Percentiles rank a stretch among this genome's conserved stretches.
These are phyloP conservation scores for Hortiboletus flavorubellus DNA, from an alignment of 768 basidiomycete genomes.

Conservation along the genomic window DNA sequence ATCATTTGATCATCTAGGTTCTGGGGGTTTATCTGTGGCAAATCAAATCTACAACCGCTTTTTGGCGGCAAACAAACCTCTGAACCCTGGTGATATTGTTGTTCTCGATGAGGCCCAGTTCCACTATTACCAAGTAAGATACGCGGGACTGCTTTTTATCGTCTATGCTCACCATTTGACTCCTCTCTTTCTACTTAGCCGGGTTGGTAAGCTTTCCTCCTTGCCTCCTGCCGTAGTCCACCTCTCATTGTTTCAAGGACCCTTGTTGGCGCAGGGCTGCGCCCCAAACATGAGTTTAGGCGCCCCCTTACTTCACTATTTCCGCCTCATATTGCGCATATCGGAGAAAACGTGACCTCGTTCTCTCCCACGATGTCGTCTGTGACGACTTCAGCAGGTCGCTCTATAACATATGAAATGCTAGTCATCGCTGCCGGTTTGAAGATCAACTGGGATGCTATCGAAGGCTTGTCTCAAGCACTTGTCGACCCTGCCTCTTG, in stretches of 20 bases:
- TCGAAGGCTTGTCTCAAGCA: slow-evolving; percentile 71
- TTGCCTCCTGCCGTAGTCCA: not conserved
- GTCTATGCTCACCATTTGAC: not conserved
- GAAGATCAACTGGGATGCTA: slow-evolving; percentile 77
- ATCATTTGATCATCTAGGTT: slow-evolving; percentile 46
- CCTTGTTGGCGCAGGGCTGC: slow-evolving; percentile 86
- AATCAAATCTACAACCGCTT: slow-evolving; percentile 87
- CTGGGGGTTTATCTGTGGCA: slow-evolving; percentile 77
- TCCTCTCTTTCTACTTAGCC: slow-evolving; percentile 46
- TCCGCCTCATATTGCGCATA: slow-evolving; percentile 67
- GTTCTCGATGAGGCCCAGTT: slow-evolving; percentile 79
- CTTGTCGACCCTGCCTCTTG: slow-evolving; percentile 73
- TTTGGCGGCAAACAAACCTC: slow-evolving; percentile 58
- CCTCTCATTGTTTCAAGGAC: slow-evolving; percentile 54
- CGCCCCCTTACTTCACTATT: slow-evolving; percentile 67
- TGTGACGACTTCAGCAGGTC: slow-evolving; percentile 68
- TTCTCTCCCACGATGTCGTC: slow-evolving; percentile 77
- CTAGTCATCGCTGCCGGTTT: slow-evolving; percentile 89
- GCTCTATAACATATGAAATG: slow-evolving; percentile 73
- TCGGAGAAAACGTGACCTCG: slow-evolving; percentile 63
- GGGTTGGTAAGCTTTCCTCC: slow-evolving; percentile 67
- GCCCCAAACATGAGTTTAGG: slow-evolving; percentile 63
- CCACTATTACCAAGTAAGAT: slow-evolving; percentile 81
- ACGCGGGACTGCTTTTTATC: not conserved
- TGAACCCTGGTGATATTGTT: slow-evolving; percentile 75